Evolutionary conservation across 305 asterid species (phyloP).

Genomic region (Fraxinus xanthoxyloides): DNA sequence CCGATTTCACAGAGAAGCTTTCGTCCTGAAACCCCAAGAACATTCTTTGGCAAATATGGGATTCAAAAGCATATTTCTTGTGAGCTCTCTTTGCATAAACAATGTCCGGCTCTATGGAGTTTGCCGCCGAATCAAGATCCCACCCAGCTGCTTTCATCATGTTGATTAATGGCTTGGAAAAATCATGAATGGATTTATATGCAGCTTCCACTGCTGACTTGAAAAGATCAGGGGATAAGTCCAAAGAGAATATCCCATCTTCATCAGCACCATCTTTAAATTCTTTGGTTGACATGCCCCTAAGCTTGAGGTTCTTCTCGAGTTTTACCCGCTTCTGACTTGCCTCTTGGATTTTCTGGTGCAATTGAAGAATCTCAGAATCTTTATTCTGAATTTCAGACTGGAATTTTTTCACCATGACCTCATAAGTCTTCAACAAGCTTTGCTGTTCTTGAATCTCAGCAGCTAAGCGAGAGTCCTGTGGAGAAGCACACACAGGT

Average conservation of each 20-base stretch:
- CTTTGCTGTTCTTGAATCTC: conserved; percentile 99
- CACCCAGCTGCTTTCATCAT: conserved; percentile 99
- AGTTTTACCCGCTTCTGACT: conserved; percentile 81
- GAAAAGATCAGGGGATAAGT: conserved; percentile 73
- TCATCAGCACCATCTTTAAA: conserved; percentile 64
- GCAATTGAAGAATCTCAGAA: conserved; percentile 75
- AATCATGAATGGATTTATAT: conserved; percentile 83
- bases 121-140: conserved; percentile 98
- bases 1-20: conserved; percentile 52
- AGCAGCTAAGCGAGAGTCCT: conserved; percentile 94
- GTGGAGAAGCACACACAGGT: conserved; percentile 85
- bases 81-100: conserved; percentile 87
- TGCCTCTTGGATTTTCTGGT: conserved; percentile 93
- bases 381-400: conserved; percentile 97
- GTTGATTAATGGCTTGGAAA: conserved; percentile 92
- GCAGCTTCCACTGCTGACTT: conserved; percentile 75
- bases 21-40: conserved; percentile 87
- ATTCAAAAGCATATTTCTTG: conserved; percentile 94
- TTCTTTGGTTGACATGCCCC: conserved; percentile 85
- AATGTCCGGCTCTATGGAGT: conserved; percentile 74
- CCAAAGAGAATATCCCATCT: conserved; percentile 41
- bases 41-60: conserved; percentile 92
- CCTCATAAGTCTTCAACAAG: conserved; percentile 87
- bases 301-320: conserved; percentile 89
- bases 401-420: conserved; percentile 96